These are phyloP conservation scores for Aspergillus spinulosporus DNA, from an alignment of 2,329 filamentous ascomycete genomes.

Conservation along the genomic window DNA sequence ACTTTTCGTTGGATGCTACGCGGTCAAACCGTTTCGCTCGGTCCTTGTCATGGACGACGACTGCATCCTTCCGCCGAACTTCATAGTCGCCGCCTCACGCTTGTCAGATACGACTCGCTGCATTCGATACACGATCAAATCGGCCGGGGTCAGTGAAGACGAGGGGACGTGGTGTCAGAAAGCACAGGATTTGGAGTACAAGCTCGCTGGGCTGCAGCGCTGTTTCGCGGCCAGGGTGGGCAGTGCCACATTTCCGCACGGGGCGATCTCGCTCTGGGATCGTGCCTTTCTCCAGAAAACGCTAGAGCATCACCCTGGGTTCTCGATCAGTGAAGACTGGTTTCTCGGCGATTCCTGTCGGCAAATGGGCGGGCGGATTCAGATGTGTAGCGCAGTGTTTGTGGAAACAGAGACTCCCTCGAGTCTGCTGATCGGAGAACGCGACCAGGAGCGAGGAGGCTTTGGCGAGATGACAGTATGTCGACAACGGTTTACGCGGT, in stretches of 20 bases:
- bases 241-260: constrained; percentile 53
- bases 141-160: constrained; percentile 13
- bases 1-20: constrained; percentile 52
- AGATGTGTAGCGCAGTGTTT: constrained; percentile 53
- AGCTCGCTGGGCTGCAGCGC: constrained; percentile 50
- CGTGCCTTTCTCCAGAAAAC: constrained; percentile 48
- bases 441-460: constrained; percentile 46
- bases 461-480: constrained; percentile 58
- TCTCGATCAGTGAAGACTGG: constrained; percentile 54
- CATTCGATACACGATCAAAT: constrained; percentile 54
- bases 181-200: constrained; percentile 56
- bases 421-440: constrained; percentile 43
- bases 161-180: constrained; percentile 46
- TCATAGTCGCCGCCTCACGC: constrained; percentile 49
- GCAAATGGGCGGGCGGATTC: constrained; percentile 47
- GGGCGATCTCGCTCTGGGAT: constrained; percentile 54
- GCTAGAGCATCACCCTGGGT: constrained; percentile 53
- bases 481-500: constrained; percentile 52
- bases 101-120: constrained; percentile 45
- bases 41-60: constrained; percentile 54
- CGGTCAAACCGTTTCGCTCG: constrained; percentile 48
- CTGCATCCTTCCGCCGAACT: constrained; percentile 50
- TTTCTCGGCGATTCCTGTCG: constrained; percentile 54
- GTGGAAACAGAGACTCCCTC: constrained; percentile 54
- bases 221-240: constrained; percentile 48